phyloP scores from a whole-genome alignment of 306 rosid genomes.

The Trichosanthes cucumerina region DNA sequence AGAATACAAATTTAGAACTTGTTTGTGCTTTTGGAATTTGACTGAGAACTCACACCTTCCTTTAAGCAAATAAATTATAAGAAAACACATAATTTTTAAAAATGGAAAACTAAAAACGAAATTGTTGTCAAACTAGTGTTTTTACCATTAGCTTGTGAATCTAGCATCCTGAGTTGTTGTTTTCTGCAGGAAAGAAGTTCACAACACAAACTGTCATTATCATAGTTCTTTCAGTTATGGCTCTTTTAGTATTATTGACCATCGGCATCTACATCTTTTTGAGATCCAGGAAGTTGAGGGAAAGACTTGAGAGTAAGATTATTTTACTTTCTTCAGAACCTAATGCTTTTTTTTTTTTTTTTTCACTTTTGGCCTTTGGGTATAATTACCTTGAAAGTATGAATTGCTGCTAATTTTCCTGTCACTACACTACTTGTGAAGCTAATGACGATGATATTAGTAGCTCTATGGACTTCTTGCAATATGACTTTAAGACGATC shows the following conservation, averaged over 20 bases:
- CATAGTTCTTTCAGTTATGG: not conserved
- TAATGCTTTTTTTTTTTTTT: not conserved
- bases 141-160: not conserved
- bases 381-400: not conserved
- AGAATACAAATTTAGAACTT: no score
- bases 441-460: not conserved
- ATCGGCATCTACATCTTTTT: not conserved
- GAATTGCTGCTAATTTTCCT: not conserved
- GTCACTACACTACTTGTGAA: slow-evolving; percentile 7
- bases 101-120: no score
- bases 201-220: not conserved
- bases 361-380: not conserved
- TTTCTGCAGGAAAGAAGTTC: slow-evolving; percentile 6
- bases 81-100: no score
- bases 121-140: no score
- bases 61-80: no score
- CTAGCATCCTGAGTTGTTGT: not conserved
- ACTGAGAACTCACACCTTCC: no score
- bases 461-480: not conserved
- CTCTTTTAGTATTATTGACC: not conserved
- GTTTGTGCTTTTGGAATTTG: no score
- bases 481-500: slow-evolving; percentile 1
- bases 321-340: not conserved
- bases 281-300: not conserved
- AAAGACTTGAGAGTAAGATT: slow-evolving; percentile 10